Percentiles rank a stretch among this genome's conserved stretches.
phyloP scores from a whole-genome alignment of 1,284 basidiomycete species.

The Hypsizygus ulmarius region DNA sequence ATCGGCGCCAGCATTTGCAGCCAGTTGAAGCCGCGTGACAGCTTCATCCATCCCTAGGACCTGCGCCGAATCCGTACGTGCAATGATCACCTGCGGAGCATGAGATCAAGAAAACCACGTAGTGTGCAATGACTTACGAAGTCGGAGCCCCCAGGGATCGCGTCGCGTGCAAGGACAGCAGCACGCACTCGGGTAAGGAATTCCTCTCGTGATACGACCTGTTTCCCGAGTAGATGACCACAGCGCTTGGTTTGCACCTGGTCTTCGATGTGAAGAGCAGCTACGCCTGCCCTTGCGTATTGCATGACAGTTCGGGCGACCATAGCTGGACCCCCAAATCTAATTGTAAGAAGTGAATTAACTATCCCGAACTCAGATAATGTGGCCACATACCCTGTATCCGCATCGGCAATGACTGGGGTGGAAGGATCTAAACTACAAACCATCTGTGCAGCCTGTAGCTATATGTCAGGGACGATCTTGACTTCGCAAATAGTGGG shows the following conservation, averaged over 20 bases:
- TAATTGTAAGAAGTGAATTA: conserved; percentile 21
- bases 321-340: conserved; percentile 76
- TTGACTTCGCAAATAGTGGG: conserved; percentile 3
- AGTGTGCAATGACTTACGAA: conserved; percentile 26
- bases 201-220: conserved; percentile 62
- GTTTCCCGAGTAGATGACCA: conserved; percentile 79
- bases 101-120: neutral
- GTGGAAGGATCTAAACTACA: conserved; percentile 59
- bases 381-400: conserved; percentile 62
- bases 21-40: conserved; percentile 63
- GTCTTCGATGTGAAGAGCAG: conserved; percentile 79
- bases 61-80: conserved; percentile 80
- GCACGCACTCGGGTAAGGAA: conserved; percentile 76
- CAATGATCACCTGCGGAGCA: conserved; percentile 63
- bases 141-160: conserved; percentile 70
- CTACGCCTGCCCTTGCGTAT: conserved; percentile 71
- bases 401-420: conserved; percentile 80
- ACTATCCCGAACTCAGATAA: neutral
- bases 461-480: neutral
- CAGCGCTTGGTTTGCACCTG: conserved; percentile 84
- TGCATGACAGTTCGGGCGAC: conserved; percentile 74
- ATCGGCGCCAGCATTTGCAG: conserved; percentile 74
- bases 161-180: conserved; percentile 69
- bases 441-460: conserved; percentile 51
- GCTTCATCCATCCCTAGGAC: conserved; percentile 83